phyloP scores from a whole-genome alignment of 2,329 filamentous ascomycete genomes.

The Fragosphaeria purpurea region DNA sequence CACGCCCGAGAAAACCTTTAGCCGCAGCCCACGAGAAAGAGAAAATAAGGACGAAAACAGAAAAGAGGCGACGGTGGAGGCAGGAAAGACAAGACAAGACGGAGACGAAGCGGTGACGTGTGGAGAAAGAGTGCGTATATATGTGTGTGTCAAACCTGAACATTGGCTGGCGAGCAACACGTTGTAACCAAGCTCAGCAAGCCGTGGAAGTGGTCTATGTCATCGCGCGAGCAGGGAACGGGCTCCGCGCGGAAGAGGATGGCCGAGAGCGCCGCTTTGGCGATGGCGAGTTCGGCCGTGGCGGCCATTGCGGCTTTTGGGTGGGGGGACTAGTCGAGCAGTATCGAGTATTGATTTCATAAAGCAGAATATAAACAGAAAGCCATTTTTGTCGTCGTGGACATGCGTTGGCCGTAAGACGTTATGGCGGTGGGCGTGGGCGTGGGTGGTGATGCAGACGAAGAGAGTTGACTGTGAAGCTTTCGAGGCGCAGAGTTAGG shows the following conservation, averaged over 20 bases:
- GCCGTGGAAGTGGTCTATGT: constrained; percentile 59
- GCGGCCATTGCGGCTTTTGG: constrained; percentile 20
- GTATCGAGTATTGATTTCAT: no score
- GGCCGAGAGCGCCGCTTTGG: constrained; percentile 68
- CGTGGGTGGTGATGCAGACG: no score
- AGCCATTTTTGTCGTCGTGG: no score
- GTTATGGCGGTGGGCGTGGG: no score
- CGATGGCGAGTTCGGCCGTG: constrained; percentile 62
- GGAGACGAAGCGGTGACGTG: background rate
- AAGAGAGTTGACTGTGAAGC: no score
- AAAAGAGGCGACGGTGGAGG: background rate
- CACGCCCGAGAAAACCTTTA: constrained; percentile 23
- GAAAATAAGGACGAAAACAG: constrained; percentile 8
- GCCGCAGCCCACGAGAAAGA: constrained; percentile 18
- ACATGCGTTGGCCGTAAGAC: no score
- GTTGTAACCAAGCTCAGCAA: constrained; percentile 54
- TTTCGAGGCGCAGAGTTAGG: no score
- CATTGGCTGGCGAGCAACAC: constrained; percentile 68
- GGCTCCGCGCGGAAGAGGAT: constrained; percentile 66
- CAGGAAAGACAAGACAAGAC: background rate
- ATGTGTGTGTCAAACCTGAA: constrained; percentile 63
- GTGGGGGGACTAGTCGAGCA: background rate
- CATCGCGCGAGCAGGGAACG: constrained; percentile 54
- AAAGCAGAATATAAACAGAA: no score
- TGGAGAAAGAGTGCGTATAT: background rate